phyloP scores from a whole-genome alignment of 2,329 filamentous ascomycete genomes.

The Tolypocladium tropicale region DNA sequence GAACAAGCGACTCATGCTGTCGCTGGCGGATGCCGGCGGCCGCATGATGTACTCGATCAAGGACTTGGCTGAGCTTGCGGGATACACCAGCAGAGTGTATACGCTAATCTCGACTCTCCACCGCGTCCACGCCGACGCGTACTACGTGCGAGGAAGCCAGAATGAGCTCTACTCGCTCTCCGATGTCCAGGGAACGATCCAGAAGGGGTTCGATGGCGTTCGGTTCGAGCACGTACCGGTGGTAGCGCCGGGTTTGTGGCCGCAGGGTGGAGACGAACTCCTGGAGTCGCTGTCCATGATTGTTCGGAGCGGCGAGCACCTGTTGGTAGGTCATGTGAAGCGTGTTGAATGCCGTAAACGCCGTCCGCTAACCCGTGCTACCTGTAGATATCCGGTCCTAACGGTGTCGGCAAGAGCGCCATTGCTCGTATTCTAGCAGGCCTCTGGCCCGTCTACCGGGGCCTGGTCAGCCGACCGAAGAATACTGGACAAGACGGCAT shows the following conservation, averaged over 20 bases:
- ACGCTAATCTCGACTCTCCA: slow-evolving; percentile 91
- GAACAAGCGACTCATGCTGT: slow-evolving; percentile 97
- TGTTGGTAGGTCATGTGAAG: slow-evolving; percentile 44
- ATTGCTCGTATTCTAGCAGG: slow-evolving; percentile 83
- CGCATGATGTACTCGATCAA: slow-evolving; percentile 99
- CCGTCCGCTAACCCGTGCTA: slow-evolving; percentile 7
- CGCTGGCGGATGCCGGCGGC: slow-evolving; percentile 87
- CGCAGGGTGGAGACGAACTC: slow-evolving; percentile 83
- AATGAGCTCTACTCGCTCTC: slow-evolving; percentile 81
- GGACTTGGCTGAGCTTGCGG: slow-evolving; percentile 88
- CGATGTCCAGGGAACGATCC: slow-evolving; percentile 86
- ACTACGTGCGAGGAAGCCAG: slow-evolving; percentile 56
- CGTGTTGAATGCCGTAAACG: neutral
- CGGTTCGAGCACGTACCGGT: slow-evolving; percentile 88
- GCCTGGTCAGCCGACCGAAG: slow-evolving; percentile 80
- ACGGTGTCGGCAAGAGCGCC: slow-evolving; percentile 87
- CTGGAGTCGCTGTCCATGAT: slow-evolving; percentile 83
- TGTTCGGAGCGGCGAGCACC: slow-evolving; percentile 81
- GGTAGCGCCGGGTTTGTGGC: slow-evolving; percentile 80
- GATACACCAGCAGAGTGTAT: slow-evolving; percentile 93
- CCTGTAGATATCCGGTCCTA: slow-evolving; percentile 71
- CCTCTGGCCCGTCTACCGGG: slow-evolving; percentile 92
- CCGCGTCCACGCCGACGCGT: slow-evolving; percentile 83
- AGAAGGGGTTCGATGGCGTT: slow-evolving; percentile 91
- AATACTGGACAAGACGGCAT: slow-evolving; percentile 76